Evolutionary conservation across 352 stramenopile genomes (phyloP).

Genomic region (Pythium biforme): DNA sequence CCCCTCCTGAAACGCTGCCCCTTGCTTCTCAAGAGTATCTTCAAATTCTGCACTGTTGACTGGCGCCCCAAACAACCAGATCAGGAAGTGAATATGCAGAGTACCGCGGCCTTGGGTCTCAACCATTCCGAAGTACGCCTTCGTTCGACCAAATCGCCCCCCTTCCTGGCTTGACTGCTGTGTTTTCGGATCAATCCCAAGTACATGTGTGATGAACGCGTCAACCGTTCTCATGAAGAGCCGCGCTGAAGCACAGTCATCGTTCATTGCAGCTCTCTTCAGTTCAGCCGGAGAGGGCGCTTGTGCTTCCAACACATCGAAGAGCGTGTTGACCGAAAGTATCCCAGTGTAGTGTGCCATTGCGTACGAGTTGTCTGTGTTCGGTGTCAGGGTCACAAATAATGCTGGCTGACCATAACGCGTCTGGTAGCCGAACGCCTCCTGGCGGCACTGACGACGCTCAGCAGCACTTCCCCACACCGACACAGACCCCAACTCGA

Average conservation of each 20-base stretch:
- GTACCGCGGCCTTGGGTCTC: slow-evolving; percentile 17
- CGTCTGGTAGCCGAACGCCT: slow-evolving; percentile 26
- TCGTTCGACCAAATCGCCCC: slow-evolving; percentile 6
- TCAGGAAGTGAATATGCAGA: slow-evolving; percentile 18
- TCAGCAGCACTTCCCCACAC: slow-evolving; percentile 22
- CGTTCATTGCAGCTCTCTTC: slow-evolving; percentile 13
- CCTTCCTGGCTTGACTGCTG: background rate
- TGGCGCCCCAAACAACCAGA: background rate
- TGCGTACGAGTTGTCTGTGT: slow-evolving; percentile 17
- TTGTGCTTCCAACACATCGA: slow-evolving; percentile 11
- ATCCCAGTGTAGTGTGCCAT: slow-evolving; percentile 16
- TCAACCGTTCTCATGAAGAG: slow-evolving; percentile 14
- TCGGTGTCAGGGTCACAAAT: slow-evolving; percentile 20
- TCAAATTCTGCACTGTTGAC: slow-evolving; percentile 7
- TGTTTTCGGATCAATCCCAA: slow-evolving; percentile 6
- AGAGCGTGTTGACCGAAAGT: slow-evolving; percentile 12
- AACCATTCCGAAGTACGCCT: slow-evolving; percentile 15
- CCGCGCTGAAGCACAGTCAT: slow-evolving; percentile 12
- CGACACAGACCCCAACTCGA: slow-evolving; percentile 7
- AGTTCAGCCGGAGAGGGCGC: background rate
- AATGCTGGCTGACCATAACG: slow-evolving; percentile 12
- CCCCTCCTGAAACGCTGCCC: background rate
- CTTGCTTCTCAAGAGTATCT: background rate
- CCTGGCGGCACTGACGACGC: slow-evolving; percentile 13
- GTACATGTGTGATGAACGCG: slow-evolving; percentile 9